Base-by-base conservation (phyloP, 768 basidiomycete species). In the Xanthoconium stramineum region DNA sequence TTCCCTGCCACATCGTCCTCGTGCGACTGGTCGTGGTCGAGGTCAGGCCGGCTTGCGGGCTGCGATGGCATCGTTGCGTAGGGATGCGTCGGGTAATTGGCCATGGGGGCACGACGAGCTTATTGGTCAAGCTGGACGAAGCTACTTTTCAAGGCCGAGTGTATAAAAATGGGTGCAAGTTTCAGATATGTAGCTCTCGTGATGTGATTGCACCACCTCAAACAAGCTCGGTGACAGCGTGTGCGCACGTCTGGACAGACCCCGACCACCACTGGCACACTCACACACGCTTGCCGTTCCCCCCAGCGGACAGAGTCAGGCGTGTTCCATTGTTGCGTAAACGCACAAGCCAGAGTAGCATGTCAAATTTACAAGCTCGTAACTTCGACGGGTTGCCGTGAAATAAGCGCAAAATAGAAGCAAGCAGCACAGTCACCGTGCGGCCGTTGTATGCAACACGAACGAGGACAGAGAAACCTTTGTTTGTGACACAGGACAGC, bases 51-150 rank as follows among this genome's bases (percentile, higher is more conserved):
- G 42, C 17, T 56, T 15, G 65, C n/a, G 8, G 45, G 3, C 36
- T 63, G 65, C 9, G 65, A 43, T 3, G 66, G 53, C 55, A 66
- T 51, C 6, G 64, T 61, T 7, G 63, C 53, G 37, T 72, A 69
- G 24, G 67, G 56, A 62, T 72, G 67, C 4, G 65, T 56, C 11
- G 62, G 47, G 53, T 69, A 71, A 55, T 61, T 71, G 39, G 67
- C 61, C 69, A 71, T 70, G 47, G 24, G 24, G 24, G 52, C 36
- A 12, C 33, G 33, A 35, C 32, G 37, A 49, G 19, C 52, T 36
- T 47, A 58, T 50, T 52, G 57, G 57, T 42, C 46, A 53, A 32
- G 32, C 35, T n/a, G 49, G 57, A 53, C 17, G 50, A 54, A 20
- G 54, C 35, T 39, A 47, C 28, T 64, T 62, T 66, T 55, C 53